phyloP scores from a whole-genome alignment of 2,329 filamentous ascomycete genomes.

The Talaromyces albobiverticillius region DNA sequence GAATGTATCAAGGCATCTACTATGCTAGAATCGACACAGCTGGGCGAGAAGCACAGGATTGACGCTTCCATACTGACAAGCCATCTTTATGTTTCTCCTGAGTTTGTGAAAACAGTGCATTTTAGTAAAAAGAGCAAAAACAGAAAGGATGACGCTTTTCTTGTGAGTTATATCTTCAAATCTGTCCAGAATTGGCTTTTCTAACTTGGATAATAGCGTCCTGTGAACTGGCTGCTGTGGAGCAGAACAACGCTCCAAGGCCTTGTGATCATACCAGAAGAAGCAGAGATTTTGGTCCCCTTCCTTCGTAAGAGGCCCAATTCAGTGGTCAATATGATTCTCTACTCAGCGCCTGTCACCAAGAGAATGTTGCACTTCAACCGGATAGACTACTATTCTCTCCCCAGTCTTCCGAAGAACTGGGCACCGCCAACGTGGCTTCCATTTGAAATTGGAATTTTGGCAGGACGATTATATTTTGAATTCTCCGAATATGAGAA shows the following conservation, averaged over 20 bases:
- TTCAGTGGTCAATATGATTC: constrained; percentile 45
- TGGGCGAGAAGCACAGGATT: constrained; percentile 24
- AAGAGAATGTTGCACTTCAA: constrained; percentile 61
- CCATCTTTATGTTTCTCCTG: constrained; percentile 39
- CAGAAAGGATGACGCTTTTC: constrained; percentile 42
- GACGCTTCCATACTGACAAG: constrained; percentile 13
- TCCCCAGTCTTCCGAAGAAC: constrained; percentile 45
- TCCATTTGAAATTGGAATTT: constrained; percentile 54
- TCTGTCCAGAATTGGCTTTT: too few species aligned
- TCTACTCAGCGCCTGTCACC: constrained; percentile 61
- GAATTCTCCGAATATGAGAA: constrained; percentile 23
- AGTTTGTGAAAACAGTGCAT: constrained; percentile 51
- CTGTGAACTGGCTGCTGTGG: constrained; percentile 59
- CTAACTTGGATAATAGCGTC: constrained; percentile 23
- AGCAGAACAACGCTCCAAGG: constrained; percentile 30
- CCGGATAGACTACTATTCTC: constrained; percentile 49
- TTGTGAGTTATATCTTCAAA: constrained; percentile 10
- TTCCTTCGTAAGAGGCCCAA: neutral
- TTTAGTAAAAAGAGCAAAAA: constrained; percentile 10
- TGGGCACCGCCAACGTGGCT: constrained; percentile 54
- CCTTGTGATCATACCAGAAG: constrained; percentile 61
- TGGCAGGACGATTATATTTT: constrained; percentile 59
- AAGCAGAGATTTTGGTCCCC: constrained; percentile 55
- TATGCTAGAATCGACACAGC: neutral
- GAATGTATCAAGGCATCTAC: neutral